Evolutionary conservation across 2,329 filamentous ascomycete genomes (phyloP), one percentile per base, ranked within the genome.

Genomic region (Apiospora sp.): DNA sequence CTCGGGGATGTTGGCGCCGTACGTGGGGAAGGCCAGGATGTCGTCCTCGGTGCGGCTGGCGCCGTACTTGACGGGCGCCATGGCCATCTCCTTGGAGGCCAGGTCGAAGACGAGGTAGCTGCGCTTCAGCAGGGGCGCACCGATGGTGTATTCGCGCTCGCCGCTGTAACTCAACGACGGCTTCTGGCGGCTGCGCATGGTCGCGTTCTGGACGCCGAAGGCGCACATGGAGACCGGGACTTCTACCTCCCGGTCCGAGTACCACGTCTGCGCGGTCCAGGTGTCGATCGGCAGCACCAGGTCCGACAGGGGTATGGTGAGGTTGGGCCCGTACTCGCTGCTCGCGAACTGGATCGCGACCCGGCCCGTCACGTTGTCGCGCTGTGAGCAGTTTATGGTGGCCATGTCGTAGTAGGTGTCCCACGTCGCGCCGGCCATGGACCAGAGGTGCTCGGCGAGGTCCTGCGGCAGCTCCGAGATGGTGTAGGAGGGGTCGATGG

Each of bases 81-180:
- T 34, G 48, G 79, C 80, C 3, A 82, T 70, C 68, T 82, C 79
- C n/a, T 72, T 64, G 73, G 81, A 81, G 64, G 74, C 78, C 16
- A 79, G 71, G 72, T 83, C 81, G 69, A 82, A 81, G 4, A 80
- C 80, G 68, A 78, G 75, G 73, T 83, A 83, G 16, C 74, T 75
- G n/a, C 79, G 78, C 44, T 79, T 79, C 46, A 82, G 73, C 58
- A 81, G 48, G 22, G 75, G 71, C 72, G 74, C 74, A 22, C 80
- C 77, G 3, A 82, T 54, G 30, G 43, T 6, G 48, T 73, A 67
- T 61, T 69, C 69, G 69, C 71, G 76, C 43, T 54, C 37, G 13
- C 24, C 58, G 13, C 24, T 27, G 13, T 24, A 49, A 10, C 24
- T 30, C 8, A 54, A 72, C 30, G 46, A 73, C 24, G 37, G 22